These are phyloP conservation scores for Kwoniella europaea DNA, from an alignment of 768 basidiomycete species.

Conservation along the genomic window DNA sequence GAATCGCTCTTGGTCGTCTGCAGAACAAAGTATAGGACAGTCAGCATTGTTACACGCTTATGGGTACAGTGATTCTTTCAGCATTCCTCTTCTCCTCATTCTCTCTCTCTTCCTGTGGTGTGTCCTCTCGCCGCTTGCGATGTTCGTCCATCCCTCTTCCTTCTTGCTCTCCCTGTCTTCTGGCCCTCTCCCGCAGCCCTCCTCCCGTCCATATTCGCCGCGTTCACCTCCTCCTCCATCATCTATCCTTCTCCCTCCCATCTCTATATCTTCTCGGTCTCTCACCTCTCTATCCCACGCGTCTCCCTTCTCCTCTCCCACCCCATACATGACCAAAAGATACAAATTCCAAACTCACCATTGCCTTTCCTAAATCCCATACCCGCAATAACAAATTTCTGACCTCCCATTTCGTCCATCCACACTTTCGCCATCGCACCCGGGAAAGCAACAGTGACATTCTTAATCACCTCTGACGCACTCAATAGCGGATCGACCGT, in stretches of 20 bases:
- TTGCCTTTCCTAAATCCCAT: constrained; percentile 63
- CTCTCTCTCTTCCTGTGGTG: no score
- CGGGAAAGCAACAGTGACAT: constrained; percentile 82
- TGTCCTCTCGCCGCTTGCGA: no score
- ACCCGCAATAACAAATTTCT: constrained; percentile 83
- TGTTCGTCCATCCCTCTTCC: no score
- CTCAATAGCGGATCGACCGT: constrained; percentile 64
- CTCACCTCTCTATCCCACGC: no score
- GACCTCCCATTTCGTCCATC: constrained; percentile 60
- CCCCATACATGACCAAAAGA: neutral
- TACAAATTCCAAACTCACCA: constrained; percentile 36
- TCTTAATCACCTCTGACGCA: constrained; percentile 94
- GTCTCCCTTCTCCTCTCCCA: neutral
- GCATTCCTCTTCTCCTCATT: no score
- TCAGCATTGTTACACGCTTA: constrained; percentile 52
- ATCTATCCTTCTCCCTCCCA: no score
- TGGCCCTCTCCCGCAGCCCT: no score
- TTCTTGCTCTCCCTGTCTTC: neutral
- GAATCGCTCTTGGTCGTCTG: constrained; percentile 67
- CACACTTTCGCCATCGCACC: constrained; percentile 86
- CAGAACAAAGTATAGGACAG: constrained; percentile 62
- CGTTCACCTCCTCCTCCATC: no score
- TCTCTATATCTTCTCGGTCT: no score
- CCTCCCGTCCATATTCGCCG: no score
- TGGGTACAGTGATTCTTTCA: no score